phyloP scores from a whole-genome alignment of 768 basidiomycete genomes.

The Mycena sanguinolenta region DNA sequence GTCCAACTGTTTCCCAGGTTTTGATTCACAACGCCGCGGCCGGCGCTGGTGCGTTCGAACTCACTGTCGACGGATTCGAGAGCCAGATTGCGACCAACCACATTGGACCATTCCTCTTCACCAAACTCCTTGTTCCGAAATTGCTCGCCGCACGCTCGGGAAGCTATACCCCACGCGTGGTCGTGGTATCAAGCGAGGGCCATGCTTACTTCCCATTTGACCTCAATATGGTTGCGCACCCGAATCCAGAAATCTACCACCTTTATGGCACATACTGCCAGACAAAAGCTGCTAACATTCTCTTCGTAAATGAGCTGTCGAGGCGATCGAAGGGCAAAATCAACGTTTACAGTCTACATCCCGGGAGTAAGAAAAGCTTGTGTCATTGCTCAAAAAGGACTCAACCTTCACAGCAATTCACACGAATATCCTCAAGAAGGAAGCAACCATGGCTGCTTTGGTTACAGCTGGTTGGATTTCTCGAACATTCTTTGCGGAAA shows the following conservation, averaged over 20 bases:
- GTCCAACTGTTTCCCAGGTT: not conserved
- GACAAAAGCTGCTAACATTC: not conserved
- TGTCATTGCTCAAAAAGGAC: not conserved
- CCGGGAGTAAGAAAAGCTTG: not conserved
- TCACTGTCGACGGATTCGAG: not conserved
- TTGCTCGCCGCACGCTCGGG: not conserved
- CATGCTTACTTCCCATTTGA: not conserved
- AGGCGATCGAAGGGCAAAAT: not conserved
- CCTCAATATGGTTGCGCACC: not conserved
- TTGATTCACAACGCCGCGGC: constrained; percentile 22
- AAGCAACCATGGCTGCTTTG: not conserved
- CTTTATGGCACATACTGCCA: not conserved
- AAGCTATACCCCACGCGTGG: not conserved
- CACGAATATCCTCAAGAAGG: not conserved
- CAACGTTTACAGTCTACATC: not conserved
- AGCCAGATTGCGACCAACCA: not conserved
- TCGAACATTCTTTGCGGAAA: no score
- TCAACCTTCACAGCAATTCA: not conserved
- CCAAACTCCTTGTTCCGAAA: not conserved
- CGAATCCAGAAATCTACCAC: not conserved
- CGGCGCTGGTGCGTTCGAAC: not conserved
- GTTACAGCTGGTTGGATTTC: not conserved
- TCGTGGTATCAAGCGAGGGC: not conserved
- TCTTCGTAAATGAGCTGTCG: not conserved
- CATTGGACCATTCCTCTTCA: constrained; percentile 1